Evolutionary conservation across 2,329 filamentous ascomycete genomes (phyloP), one percentile per base, ranked within the genome.

Genomic region (Byssothecium circinans): DNA sequence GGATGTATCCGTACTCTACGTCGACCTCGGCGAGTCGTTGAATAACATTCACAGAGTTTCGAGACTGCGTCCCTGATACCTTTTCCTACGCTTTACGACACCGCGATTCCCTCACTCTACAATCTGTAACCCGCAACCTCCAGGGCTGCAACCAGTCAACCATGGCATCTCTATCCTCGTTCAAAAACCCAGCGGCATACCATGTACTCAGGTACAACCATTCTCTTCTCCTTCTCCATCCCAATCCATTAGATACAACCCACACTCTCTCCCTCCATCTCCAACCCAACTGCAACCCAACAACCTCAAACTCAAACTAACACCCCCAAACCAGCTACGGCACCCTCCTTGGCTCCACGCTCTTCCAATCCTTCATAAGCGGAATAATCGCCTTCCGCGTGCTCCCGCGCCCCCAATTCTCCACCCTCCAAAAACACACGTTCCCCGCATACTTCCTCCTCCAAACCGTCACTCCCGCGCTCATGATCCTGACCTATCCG

Each of bases 381-480:
- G 84, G 90, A 49, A 83, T 90, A 43, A 78, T 91, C 45, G 85
- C 89, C 62, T 95, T 87, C 78, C 85, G 81, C 65, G 80, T 82
- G 10, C 83, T 96, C 30, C 84, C 89, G 20, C 84, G 89, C 20
- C 83, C 89, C 0, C 84, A 89, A 67, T 97, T 99, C 76, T 83
- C 86, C 20, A 79, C 84, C 15, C 81, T 96, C 25, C 92, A 96
- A 73, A 80, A 84, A 41, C 27, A 61, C 53, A 82, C 91, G 43
- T 96, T 96, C 75, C 90, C 90, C 27, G 80, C 89, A 61, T 99
- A 95, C 78, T 97, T 97, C 70, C 78, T 82, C 37, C 76, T 97
- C 47, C 92, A 97, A 74, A 85, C 89, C 3, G 78, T 80, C 5
- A 76, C 92, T 1, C 89, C 94, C 0, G 70, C 86, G 14, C 65